Evolutionary conservation across 495 filamentous ascomycete species (phyloP).

Genomic region (Aspergillus ellipticus): DNA sequence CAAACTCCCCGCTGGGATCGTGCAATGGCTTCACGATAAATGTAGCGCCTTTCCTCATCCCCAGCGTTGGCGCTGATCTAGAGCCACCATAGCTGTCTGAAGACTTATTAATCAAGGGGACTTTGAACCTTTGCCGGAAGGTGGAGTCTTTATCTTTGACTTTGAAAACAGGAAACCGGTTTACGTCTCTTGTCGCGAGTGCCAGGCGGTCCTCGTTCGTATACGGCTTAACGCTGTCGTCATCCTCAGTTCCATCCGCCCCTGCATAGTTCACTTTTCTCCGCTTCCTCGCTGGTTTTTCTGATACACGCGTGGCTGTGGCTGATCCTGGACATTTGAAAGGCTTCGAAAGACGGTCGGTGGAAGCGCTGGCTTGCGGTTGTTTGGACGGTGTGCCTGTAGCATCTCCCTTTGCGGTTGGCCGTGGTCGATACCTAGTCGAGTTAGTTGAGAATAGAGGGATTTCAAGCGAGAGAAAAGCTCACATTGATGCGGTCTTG

Average conservation of each 20-base stretch:
- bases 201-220: constrained; percentile 85
- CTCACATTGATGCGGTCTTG: constrained; percentile 16
- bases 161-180: constrained; percentile 86
- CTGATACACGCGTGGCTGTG: constrained; percentile 63
- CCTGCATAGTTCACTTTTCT: constrained; percentile 87
- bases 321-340: constrained; percentile 93
- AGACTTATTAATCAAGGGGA: constrained; percentile 83
- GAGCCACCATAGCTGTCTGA: constrained; percentile 66
- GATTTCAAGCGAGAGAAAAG: neutral
- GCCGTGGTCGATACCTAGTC: constrained; percentile 44
- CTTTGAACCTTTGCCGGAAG: constrained; percentile 77
- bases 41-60: constrained; percentile 74
- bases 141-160: constrained; percentile 79
- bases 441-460: neutral
- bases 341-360: constrained; percentile 73
- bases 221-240: constrained; percentile 74
- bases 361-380: constrained; percentile 28
- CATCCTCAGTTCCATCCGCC: constrained; percentile 64
- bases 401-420: constrained; percentile 23
- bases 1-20: constrained; percentile 92
- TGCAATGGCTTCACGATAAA: constrained; percentile 91
- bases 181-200: constrained; percentile 81
- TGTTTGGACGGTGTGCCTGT: constrained; percentile 38
- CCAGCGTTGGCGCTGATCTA: constrained; percentile 79
- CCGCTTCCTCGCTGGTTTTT: constrained; percentile 80